Base-by-base conservation (phyloP, 208 protist genomes). In the Leishmania braziliensis region DNA sequence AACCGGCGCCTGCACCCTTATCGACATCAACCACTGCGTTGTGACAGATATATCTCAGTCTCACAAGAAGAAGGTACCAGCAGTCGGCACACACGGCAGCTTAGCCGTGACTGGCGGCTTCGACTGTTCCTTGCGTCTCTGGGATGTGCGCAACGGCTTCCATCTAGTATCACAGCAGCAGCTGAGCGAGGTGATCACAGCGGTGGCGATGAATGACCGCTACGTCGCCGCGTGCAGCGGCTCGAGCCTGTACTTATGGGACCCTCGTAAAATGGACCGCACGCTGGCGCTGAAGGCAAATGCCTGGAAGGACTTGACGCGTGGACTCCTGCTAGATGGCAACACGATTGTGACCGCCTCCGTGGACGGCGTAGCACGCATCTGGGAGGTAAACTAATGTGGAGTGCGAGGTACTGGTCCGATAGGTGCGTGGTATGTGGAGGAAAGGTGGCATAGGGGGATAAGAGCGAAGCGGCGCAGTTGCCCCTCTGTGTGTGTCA, bases 291-390 rank as follows among this genome's bases (percentile, higher is more conserved):
- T 85, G 1, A 94, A 92, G 71, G 77, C 90, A 48, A 93, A 93
- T 60, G 94, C 94, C 26, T 97, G 92, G 94, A 94, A 93, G 77
- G 92, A 95, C 68, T 82, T 97, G 29, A 97, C 94, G 33, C 90
- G 94, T 50, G 94, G 94, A 3, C 84, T 97, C n/a, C 89, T 95
- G 51, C 92, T 97, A 60, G 92, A 95, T 62, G 90, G 83, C 33
- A 91, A 93, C 77, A 80, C 82, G 5, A 88, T 97, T 53, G 89
- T 97, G 39, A 97, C 91, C 29, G 94, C 94, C 14, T 97, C 94
- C 66, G 94, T 95, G 23, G 94, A 97, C 84, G 94, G 94, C 16
- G 88, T 95, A 29, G 85, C 92, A 23, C 86, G 94, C 36, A 95
- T 96, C 77, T 97, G 94, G 92, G 83, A 92, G 51, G 80, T 95